phyloP scores from a whole-genome alignment of 108 stramenopile genomes.

The Mediolabrus comicus region DNA sequence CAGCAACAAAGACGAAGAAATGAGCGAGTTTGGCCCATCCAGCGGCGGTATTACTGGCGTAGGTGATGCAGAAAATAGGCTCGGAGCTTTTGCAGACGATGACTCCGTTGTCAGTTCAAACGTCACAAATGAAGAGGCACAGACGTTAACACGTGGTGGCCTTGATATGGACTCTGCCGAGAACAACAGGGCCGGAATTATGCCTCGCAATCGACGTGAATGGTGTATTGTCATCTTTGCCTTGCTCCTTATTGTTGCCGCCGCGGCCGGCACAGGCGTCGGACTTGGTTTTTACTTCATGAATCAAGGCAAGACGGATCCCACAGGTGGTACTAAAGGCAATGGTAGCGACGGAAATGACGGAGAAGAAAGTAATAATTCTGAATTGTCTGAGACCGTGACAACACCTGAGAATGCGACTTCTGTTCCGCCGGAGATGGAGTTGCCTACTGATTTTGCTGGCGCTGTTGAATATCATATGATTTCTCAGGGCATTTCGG shows the following conservation, averaged over 20 bases:
- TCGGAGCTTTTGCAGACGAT: conserved; percentile 27
- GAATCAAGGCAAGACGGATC: not conserved
- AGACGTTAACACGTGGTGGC: not conserved
- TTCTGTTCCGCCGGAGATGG: not conserved
- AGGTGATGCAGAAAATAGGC: not conserved
- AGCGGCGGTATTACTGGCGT: not conserved
- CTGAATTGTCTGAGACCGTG: not conserved
- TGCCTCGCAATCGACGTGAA: conserved; percentile 31
- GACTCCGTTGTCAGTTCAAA: conserved; percentile 34
- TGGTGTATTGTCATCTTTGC: conserved; percentile 33
- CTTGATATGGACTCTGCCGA: not conserved
- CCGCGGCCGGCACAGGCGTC: conserved; percentile 26
- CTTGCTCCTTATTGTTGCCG: conserved; percentile 13
- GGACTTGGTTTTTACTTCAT: conserved; percentile 31
- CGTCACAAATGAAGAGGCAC: conserved; percentile 8
- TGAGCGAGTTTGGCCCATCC: not conserved
- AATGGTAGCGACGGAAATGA: not conserved
- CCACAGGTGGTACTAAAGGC: not conserved
- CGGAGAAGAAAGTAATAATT: not conserved
- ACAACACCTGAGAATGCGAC: not conserved
- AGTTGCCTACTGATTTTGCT: conserved; percentile 9
- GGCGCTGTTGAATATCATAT: conserved; percentile 32
- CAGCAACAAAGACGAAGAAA: too few species aligned
- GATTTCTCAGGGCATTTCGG: conserved; percentile 26
- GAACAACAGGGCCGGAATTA: conserved; percentile 8